phyloP scores from a whole-genome alignment of 139 green algal genomes.

The Trebouxia sp. region DNA sequence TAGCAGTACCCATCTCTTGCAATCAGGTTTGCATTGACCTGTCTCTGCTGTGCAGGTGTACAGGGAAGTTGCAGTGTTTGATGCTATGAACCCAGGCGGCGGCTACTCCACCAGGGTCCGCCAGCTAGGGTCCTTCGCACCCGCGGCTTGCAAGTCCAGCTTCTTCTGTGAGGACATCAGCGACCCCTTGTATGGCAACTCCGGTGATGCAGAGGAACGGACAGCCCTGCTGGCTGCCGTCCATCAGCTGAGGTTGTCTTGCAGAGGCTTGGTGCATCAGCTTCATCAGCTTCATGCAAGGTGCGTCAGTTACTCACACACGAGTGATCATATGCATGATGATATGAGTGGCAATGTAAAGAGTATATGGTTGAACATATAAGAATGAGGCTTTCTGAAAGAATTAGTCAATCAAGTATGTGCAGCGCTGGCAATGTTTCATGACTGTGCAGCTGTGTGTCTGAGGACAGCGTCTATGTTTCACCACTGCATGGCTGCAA shows the following conservation, averaged over 20 bases:
- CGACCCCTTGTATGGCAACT: slow-evolving; percentile 49
- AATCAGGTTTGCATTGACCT: neutral
- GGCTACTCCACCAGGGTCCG: slow-evolving; percentile 43
- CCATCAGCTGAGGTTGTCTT: slow-evolving; percentile 31
- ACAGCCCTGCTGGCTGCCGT: slow-evolving; percentile 24
- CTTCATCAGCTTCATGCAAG: slow-evolving; percentile 36
- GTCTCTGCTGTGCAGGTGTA: slow-evolving; percentile 28
- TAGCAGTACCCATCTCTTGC: neutral
- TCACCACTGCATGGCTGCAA: too few relatives aligned
- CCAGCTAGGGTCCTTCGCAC: slow-evolving; percentile 38
- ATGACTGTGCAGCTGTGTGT: too few relatives aligned
- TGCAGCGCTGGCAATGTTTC: too few relatives aligned
- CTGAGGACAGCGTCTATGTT: too few relatives aligned
- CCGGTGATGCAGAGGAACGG: neutral
- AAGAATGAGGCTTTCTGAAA: too few relatives aligned
- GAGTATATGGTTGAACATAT: too few relatives aligned
- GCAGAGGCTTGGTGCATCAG: slow-evolving; percentile 40
- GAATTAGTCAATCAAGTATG: too few relatives aligned
- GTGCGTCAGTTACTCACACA: neutral
- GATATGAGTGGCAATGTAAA: too few relatives aligned
- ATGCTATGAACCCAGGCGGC: slow-evolving; percentile 56
- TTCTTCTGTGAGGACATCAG: slow-evolving; percentile 37
- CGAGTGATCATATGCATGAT: neutral
- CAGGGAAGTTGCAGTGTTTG: slow-evolving; percentile 53
- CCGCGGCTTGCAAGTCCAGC: neutral